Conservation (phyloP, 345 rosid genomes). For the Linum usitatissimum region DNA sequence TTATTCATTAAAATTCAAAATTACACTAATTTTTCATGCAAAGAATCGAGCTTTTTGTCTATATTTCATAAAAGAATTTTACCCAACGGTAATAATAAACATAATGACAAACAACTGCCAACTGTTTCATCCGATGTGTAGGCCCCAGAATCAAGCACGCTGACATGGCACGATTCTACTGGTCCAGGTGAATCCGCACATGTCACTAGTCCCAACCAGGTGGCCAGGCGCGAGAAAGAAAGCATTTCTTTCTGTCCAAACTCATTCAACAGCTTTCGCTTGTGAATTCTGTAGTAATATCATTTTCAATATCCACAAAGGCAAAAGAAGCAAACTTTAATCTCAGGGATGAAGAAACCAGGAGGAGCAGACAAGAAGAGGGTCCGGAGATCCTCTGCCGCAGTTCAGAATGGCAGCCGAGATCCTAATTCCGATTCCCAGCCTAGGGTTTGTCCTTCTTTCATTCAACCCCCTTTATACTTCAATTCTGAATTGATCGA, state of each 20-base stretch:
- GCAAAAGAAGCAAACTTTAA: neutral
- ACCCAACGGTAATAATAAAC: no score
- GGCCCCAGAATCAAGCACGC: neutral
- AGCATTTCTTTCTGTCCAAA: no score
- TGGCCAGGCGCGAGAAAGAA: no score
- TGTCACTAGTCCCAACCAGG: neutral
- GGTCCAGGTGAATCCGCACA: neutral
- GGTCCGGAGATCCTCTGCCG: slow-evolving; percentile 64
- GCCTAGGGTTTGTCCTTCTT: slow-evolving; percentile 47
- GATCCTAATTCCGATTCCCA: slow-evolving; percentile 64
- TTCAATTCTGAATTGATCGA: slow-evolving; percentile 14
- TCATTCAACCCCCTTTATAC: neutral
- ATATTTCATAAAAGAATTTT: no score
- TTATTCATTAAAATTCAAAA: no score
- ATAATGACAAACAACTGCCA: no score
- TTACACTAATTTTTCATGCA: no score
- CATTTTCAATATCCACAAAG: no score
- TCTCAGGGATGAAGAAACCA: slow-evolving; percentile 52
- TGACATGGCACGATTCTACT: neutral
- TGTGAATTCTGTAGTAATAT: no score
- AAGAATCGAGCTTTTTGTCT: no score
- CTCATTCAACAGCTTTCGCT: no score
- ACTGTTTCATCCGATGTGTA: neutral
- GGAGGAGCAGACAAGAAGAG: slow-evolving; percentile 92
- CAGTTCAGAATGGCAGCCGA: slow-evolving; percentile 46